These are phyloP conservation scores for Coffea eugenioides DNA, from an alignment of 257 asterid genomes.

Conservation along the genomic window DNA sequence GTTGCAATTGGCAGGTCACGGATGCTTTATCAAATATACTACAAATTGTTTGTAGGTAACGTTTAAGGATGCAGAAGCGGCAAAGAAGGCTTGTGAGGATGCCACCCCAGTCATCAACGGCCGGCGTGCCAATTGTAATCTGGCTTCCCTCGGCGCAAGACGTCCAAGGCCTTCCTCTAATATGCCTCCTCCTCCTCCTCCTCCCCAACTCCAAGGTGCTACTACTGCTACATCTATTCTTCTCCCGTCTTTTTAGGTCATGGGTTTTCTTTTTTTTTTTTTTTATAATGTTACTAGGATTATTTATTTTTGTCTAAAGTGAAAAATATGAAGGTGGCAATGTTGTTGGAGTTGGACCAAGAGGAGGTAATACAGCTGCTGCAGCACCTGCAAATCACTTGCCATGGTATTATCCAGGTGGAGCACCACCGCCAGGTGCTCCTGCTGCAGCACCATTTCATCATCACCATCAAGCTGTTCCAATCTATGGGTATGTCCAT, in stretches of 20 bases:
- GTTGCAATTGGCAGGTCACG: neutral
- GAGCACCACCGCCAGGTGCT: slow-evolving; percentile 38
- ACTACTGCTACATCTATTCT: neutral
- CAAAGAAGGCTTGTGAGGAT: slow-evolving; percentile 89
- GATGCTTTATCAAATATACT: no score
- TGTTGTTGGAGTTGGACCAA: slow-evolving; percentile 53
- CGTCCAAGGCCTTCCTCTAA: slow-evolving; percentile 62
- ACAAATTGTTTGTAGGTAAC: slow-evolving; percentile 52
- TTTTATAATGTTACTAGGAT: no score
- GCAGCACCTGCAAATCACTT: slow-evolving; percentile 53
- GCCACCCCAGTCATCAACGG: slow-evolving; percentile 82
- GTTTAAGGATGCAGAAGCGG: slow-evolving; percentile 77
- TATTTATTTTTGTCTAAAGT: neutral
- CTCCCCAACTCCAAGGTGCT: slow-evolving; percentile 21
- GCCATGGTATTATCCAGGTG: slow-evolving; percentile 75
- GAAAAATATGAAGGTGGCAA: slow-evolving; percentile 41
- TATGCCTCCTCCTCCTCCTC: slow-evolving; percentile 47
- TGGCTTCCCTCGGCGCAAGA: slow-evolving; percentile 86
- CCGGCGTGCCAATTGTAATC: slow-evolving; percentile 95
- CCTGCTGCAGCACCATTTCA: slow-evolving; percentile 4
- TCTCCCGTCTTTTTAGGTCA: no score
- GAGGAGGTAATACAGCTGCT: slow-evolving; percentile 35
- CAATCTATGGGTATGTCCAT: slow-evolving; percentile 55
- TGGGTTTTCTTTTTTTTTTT: no score
- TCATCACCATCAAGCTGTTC: slow-evolving; percentile 53